phyloP scores from a whole-genome alignment of 495 filamentous ascomycete species.

The Penicillium subrubescens region DNA sequence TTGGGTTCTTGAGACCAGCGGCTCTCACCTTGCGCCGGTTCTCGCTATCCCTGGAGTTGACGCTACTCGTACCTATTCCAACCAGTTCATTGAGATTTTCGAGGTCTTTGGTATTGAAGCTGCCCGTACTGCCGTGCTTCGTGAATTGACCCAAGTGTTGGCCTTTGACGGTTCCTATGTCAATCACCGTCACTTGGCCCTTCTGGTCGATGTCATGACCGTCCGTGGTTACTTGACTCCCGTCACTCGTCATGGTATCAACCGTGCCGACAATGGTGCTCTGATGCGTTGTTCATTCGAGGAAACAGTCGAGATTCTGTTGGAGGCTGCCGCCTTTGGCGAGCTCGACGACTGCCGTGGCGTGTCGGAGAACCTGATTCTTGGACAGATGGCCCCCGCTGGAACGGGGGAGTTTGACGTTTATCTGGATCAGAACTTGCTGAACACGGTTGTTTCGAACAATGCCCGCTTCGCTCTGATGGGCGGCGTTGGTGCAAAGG shows the following conservation, averaged over 20 bases:
- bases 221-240: conserved; percentile 90
- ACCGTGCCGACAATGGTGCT: conserved; percentile 94
- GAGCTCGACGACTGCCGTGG: conserved; percentile 97
- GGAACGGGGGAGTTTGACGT: conserved; percentile 95
- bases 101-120: conserved; percentile 96
- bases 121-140: conserved; percentile 78
- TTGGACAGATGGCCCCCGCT: conserved; percentile 94
- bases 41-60: conserved; percentile 88
- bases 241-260: conserved; percentile 97
- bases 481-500: conserved; percentile 73
- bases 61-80: conserved; percentile 84
- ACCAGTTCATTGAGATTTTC: conserved; percentile 91
- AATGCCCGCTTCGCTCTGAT: conserved; percentile 80
- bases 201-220: conserved; percentile 99
- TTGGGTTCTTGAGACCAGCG: conserved; percentile 93
- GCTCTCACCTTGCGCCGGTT: conserved; percentile 80
- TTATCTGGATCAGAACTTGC: conserved; percentile 88
- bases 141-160: conserved; percentile 86
- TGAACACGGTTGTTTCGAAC: conserved; percentile 90
- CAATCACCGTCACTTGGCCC: conserved; percentile 94
- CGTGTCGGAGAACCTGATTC: conserved; percentile 98
- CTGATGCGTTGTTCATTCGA: conserved; percentile 99
- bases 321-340: conserved; percentile 90
- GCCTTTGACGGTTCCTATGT: conserved; percentile 98
- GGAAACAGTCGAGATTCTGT: conserved; percentile 96